These are phyloP conservation scores for Nidularia sp. DNA, from an alignment of 768 basidiomycete genomes.

Conservation along the genomic window DNA sequence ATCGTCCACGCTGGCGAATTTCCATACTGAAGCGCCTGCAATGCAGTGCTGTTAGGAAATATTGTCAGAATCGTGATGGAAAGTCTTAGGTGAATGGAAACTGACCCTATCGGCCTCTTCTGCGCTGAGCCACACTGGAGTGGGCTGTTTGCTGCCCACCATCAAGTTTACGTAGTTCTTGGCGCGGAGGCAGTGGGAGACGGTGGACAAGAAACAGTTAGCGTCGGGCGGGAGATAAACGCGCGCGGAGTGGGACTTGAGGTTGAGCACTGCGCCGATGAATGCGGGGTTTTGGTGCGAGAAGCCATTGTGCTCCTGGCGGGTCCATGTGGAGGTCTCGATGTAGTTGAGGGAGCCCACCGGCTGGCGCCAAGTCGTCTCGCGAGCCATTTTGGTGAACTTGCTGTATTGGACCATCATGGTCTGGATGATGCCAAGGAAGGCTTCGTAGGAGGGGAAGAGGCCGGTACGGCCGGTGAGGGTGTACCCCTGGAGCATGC, in stretches of 20 bases:
- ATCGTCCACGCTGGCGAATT: conserved; percentile 71
- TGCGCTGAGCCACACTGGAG: conserved; percentile 70
- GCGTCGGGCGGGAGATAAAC: conserved; percentile 91
- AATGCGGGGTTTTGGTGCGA: conserved; percentile 85
- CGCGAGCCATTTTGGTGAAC: conserved; percentile 77
- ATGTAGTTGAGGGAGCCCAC: conserved; percentile 79
- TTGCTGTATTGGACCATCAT: conserved; percentile 92
- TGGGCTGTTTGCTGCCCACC: conserved; percentile 85
- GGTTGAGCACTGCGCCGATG: conserved; percentile 79
- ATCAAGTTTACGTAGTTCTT: conserved; percentile 88
- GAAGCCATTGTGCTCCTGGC: conserved; percentile 88
- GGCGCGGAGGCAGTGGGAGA: conserved; percentile 78
- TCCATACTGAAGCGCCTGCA: conserved; percentile 86
- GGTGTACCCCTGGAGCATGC: conserved; percentile 90
- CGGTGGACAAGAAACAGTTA: conserved; percentile 79
- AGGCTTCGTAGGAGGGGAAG: conserved; percentile 90
- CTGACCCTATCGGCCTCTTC: conserved; percentile 61
- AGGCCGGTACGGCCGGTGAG: conserved; percentile 82
- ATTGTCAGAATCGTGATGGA: neutral
- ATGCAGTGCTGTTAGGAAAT: conserved; percentile 61
- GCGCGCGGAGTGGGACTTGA: conserved; percentile 67
- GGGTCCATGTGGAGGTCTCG: conserved; percentile 83
- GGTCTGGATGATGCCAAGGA: conserved; percentile 84
- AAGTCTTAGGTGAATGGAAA: conserved; percentile 24
- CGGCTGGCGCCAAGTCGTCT: conserved; percentile 70